Percentiles rank a stretch among this genome's conserved stretches.
Conservation (phyloP, 2,329 filamentous ascomycete genomes). For the Pyricularia pennisetigena region DNA sequence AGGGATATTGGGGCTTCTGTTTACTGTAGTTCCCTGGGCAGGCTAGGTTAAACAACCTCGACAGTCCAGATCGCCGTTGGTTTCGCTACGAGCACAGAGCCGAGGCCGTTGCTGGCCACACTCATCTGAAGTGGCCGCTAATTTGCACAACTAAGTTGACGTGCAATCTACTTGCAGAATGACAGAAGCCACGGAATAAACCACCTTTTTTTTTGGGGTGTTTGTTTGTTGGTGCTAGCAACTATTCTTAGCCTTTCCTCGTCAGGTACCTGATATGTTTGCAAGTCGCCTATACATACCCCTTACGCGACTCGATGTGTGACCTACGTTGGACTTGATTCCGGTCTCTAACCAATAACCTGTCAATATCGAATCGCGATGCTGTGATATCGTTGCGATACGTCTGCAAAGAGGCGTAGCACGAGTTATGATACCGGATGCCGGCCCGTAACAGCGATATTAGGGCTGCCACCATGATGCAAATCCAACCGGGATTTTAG, state of each 20-base stretch:
- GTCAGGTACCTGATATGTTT: neutral
- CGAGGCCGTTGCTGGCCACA: neutral
- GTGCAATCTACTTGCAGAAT: neutral
- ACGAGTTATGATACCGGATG: neutral
- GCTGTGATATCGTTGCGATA: neutral
- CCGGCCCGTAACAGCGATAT: neutral
- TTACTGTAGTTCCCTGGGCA: neutral
- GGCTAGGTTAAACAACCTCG: neutral
- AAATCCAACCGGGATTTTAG: neutral
- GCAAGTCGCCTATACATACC: too few relatives aligned
- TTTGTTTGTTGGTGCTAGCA: too few relatives aligned
- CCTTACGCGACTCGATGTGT: neutral
- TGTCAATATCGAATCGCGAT: neutral
- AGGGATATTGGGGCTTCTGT: neutral
- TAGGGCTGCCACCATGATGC: neutral
- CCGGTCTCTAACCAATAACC: neutral
- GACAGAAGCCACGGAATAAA: too few relatives aligned
- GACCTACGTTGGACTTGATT: neutral
- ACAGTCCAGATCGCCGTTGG: neutral
- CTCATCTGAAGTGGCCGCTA: neutral
- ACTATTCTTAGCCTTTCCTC: too few relatives aligned
- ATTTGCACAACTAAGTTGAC: neutral
- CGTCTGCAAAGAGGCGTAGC: neutral
- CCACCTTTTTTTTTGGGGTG: too few relatives aligned
- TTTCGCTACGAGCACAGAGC: neutral